Evolutionary conservation across 139 green algal genomes (phyloP).

Genomic region (Pleodorina starrii): DNA sequence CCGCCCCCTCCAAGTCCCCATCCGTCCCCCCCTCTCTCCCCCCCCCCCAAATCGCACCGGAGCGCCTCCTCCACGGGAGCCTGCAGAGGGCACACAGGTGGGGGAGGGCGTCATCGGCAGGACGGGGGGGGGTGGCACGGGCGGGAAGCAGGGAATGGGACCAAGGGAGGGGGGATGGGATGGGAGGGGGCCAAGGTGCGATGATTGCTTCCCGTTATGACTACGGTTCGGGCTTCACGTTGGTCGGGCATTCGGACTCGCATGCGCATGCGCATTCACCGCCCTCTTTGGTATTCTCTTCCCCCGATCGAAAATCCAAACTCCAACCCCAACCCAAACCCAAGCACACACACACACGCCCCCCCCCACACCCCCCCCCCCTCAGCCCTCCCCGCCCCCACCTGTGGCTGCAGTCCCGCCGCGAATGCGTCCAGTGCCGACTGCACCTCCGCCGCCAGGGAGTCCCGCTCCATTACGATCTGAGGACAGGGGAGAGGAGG

Average conservation of each 20-base stretch:
- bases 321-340: neutral
- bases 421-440: slow-evolving; percentile 21
- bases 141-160: too few species aligned
- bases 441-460: neutral
- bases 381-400: neutral
- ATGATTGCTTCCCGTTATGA: too few species aligned
- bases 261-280: too few species aligned
- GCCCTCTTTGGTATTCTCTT: too few species aligned
- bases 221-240: neutral
- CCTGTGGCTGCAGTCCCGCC: slow-evolving; percentile 14
- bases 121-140: too few species aligned
- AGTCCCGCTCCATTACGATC: slow-evolving; percentile 40
- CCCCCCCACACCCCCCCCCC: neutral
- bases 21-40: too few species aligned
- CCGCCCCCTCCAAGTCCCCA: too few species aligned
- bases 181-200: too few species aligned
- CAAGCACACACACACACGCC: neutral
- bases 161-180: too few species aligned
- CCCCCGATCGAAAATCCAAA: too few species aligned
- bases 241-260: too few species aligned
- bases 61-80: neutral
- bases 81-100: neutral
- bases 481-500: neutral
- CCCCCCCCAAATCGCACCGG: too few species aligned
- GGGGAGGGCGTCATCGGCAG: neutral